phyloP scores from a whole-genome alignment of 352 stramenopile species.

The Phytophthora capsici region DNA sequence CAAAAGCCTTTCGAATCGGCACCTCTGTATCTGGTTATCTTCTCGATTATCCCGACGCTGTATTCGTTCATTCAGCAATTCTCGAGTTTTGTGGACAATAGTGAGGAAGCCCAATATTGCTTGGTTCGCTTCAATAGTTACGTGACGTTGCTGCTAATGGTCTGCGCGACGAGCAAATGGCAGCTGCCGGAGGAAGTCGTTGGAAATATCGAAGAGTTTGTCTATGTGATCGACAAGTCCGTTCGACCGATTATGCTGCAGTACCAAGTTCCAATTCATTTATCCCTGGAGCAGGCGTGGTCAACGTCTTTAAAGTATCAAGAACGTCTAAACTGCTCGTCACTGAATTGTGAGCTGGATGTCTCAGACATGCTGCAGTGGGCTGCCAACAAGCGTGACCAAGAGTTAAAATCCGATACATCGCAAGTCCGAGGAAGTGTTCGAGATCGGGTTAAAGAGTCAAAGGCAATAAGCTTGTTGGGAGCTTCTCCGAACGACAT shows the following conservation, averaged over 20 bases:
- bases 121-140: conserved; percentile 37
- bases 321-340: conserved; percentile 37
- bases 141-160: conserved; percentile 44
- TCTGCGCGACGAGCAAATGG: conserved; percentile 45
- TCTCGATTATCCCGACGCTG: conserved; percentile 50
- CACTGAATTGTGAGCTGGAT: conserved; percentile 28
- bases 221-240: conserved; percentile 58
- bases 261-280: conserved; percentile 14
- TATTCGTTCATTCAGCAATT: conserved; percentile 67
- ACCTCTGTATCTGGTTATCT: conserved; percentile 48
- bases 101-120: conserved; percentile 31
- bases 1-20: conserved; percentile 44
- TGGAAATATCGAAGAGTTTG: conserved; percentile 47
- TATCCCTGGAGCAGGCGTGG: conserved; percentile 37
- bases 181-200: conserved; percentile 32
- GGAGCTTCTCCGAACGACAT: conserved; percentile 9
- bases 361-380: conserved; percentile 32
- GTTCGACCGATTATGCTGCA: conserved; percentile 32
- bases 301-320: conserved; percentile 25
- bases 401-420: conserved; percentile 12
- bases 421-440: background rate
- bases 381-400: conserved; percentile 27
- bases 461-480: background rate
- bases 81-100: conserved; percentile 47
- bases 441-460: conserved; percentile 6